Evolutionary conservation across 768 basidiomycete genomes (phyloP).

Genomic region (Suillus paluster): DNA sequence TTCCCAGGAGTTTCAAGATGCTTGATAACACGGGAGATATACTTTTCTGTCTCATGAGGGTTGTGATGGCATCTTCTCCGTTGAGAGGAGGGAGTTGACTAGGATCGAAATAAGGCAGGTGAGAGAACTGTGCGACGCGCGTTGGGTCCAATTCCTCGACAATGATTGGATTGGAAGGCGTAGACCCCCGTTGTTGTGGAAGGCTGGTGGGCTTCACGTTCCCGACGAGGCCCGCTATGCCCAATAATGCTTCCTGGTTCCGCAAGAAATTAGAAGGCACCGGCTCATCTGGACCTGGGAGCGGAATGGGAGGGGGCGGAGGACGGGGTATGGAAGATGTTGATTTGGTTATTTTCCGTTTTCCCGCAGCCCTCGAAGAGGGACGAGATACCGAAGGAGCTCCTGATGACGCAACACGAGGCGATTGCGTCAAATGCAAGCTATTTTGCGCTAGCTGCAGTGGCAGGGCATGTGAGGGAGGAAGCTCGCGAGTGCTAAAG

Average conservation of each 20-base stretch:
- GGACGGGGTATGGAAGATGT: conserved; percentile 50
- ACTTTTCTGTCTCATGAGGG: conserved; percentile 66
- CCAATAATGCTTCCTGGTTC: conserved; percentile 72
- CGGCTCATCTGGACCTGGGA: conserved; percentile 66
- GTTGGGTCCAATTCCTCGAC: conserved; percentile 58
- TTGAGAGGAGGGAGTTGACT: conserved; percentile 51
- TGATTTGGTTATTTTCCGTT: conserved; percentile 39
- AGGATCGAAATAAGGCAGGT: conserved; percentile 42
- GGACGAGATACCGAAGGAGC: conserved; percentile 14
- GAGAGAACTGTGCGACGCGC: conserved; percentile 25
- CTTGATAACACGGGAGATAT: conserved; percentile 68
- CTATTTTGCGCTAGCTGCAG: not conserved
- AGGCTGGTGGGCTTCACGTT: conserved; percentile 64
- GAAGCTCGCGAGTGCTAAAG: conserved; percentile 40
- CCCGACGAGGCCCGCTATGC: conserved; percentile 71
- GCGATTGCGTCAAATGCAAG: not conserved
- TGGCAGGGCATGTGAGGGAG: conserved; percentile 29
- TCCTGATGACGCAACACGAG: conserved; percentile 2
- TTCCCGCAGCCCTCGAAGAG: conserved; percentile 27
- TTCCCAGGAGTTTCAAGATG: conserved; percentile 58
- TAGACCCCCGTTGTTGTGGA: conserved; percentile 51
- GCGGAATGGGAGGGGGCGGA: conserved; percentile 56
- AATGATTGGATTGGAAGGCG: conserved; percentile 68
- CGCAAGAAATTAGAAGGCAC: conserved; percentile 72
- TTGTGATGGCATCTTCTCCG: conserved; percentile 60